Conservation (phyloP, 2,329 filamentous ascomycete species). For the Thelonectria blattea region DNA sequence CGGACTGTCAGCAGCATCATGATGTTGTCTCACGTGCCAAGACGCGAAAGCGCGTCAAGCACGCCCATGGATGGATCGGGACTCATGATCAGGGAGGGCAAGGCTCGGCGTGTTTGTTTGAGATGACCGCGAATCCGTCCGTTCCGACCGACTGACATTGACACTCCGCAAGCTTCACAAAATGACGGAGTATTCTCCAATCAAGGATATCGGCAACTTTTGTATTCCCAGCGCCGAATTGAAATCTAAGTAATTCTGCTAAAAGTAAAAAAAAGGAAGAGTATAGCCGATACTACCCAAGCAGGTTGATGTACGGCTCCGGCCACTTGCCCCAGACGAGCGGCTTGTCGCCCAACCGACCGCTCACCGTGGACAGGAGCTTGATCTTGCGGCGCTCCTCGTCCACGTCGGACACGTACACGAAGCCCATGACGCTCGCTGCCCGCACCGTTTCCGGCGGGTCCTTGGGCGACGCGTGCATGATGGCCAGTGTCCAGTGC, state of each 20-base stretch:
- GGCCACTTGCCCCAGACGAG: conserved; percentile 88
- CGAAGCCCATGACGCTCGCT: conserved; percentile 86
- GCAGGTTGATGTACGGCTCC: conserved; percentile 79
- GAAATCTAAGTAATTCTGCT: too few species aligned
- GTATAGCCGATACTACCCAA: conserved; percentile 53
- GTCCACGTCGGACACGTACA: conserved; percentile 92
- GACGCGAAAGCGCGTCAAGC: background rate
- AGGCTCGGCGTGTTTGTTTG: background rate
- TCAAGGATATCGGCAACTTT: background rate
- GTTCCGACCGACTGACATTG: conserved; percentile 11
- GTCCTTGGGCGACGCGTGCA: conserved; percentile 75
- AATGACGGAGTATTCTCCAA: background rate
- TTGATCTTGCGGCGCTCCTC: conserved; percentile 81
- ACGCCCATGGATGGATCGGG: conserved; percentile 5
- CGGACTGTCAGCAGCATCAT: background rate
- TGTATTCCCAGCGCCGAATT: background rate
- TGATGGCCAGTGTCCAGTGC: conserved; percentile 84
- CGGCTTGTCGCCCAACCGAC: conserved; percentile 78
- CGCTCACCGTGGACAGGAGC: conserved; percentile 82
- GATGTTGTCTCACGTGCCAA: conserved; percentile 8
- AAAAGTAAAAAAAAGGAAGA: too few species aligned
- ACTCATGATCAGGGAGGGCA: background rate
- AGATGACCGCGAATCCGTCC: conserved; percentile 4
- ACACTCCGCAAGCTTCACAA: background rate
- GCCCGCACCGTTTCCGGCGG: conserved; percentile 75